These are phyloP conservation scores for Orbilia ellipsospora DNA, from an alignment of 2,329 filamentous ascomycete genomes.

Conservation along the genomic window DNA sequence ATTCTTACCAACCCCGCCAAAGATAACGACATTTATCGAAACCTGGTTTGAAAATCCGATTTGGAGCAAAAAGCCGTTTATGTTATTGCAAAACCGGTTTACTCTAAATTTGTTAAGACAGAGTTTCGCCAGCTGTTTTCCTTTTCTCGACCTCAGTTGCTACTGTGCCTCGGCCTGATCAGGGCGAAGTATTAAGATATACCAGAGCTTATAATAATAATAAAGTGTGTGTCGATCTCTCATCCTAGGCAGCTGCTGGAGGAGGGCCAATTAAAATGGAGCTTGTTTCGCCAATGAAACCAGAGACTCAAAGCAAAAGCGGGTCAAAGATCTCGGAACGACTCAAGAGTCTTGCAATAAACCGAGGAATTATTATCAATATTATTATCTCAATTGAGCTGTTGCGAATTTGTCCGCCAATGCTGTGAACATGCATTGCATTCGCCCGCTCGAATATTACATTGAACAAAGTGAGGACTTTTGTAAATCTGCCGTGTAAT, in stretches of 20 bases:
- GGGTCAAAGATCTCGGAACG: slow-evolving; percentile 9
- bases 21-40: too few relatives aligned
- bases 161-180: neutral
- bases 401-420: too few relatives aligned
- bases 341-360: too few relatives aligned
- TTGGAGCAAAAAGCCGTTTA: neutral
- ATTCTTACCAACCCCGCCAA: too few relatives aligned
- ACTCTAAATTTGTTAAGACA: slow-evolving; percentile 9
- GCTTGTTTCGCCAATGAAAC: neutral
- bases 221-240: slow-evolving; percentile 14
- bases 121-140: neutral
- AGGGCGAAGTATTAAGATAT: neutral
- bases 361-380: too few relatives aligned
- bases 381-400: too few relatives aligned
- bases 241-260: slow-evolving; percentile 17
- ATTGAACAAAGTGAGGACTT: too few relatives aligned
- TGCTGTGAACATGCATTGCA: too few relatives aligned
- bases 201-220: slow-evolving; percentile 8
- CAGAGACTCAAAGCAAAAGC: neutral
- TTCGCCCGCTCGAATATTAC: too few relatives aligned
- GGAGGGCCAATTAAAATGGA: neutral
- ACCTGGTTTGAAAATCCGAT: too few relatives aligned
- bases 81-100: neutral
- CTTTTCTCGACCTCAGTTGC: neutral
- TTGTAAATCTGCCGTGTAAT: too few relatives aligned